Percentiles rank a stretch among this genome's conserved stretches.
Conservation (phyloP, 2,329 filamentous ascomycete genomes). For the Xylariales sp. region DNA sequence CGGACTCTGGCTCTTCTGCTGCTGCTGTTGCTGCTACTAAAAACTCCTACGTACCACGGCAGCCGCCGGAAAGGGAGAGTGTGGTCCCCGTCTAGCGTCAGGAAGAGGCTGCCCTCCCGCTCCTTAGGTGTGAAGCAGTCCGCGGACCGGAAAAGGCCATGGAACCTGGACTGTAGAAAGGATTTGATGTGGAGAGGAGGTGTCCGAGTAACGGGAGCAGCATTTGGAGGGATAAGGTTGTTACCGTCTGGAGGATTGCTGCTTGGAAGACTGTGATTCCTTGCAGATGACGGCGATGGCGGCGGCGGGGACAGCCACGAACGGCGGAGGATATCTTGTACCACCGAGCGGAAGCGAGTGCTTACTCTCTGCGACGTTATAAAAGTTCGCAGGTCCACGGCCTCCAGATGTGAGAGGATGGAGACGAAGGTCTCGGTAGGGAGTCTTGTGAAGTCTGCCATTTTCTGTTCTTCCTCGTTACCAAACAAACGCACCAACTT, state of each 20-base stretch:
- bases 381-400: slow-evolving; percentile 8
- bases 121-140: slow-evolving; percentile 13
- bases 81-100: slow-evolving; percentile 13
- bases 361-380: slow-evolving; percentile 9
- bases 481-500: too few species aligned
- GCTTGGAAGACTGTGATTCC: too few species aligned
- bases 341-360: slow-evolving; percentile 7
- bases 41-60: slow-evolving; percentile 11
- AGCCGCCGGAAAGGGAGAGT: slow-evolving; percentile 16
- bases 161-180: slow-evolving; percentile 12
- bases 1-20: too few species aligned
- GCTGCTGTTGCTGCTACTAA: too few species aligned
- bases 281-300: too few species aligned
- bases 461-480: too few species aligned
- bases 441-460: slow-evolving; percentile 9
- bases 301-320: too few species aligned
- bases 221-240: neutral
- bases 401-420: slow-evolving; percentile 9
- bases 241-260: too few species aligned
- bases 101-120: slow-evolving; percentile 8
- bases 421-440: slow-evolving; percentile 9
- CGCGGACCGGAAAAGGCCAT: slow-evolving; percentile 12
- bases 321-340: slow-evolving; percentile 7
- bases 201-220: neutral
- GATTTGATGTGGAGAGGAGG: slow-evolving; percentile 4